phyloP scores from a whole-genome alignment of 2,329 filamentous ascomycete species.

The Cephalotrichum gorgonifer region DNA sequence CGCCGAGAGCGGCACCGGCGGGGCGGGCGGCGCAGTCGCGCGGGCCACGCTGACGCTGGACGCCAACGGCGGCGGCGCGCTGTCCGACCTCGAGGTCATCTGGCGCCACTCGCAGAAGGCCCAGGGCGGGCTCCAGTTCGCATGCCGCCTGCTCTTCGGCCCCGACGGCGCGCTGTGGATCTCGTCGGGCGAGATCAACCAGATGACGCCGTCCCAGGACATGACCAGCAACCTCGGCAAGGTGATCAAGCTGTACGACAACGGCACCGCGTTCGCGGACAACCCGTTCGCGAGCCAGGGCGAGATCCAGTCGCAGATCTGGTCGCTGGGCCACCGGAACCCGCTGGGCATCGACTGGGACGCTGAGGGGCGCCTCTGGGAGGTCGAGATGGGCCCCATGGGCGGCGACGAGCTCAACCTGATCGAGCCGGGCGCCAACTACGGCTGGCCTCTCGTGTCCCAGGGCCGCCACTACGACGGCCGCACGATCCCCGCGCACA shows the following conservation, averaged over 20 bases:
- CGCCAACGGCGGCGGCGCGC: slow-evolving; percentile 17
- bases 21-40: slow-evolving; percentile 18
- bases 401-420: slow-evolving; percentile 24
- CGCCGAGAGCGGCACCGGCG: slow-evolving; percentile 16
- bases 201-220: slow-evolving; percentile 18
- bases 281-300: slow-evolving; percentile 21
- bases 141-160: slow-evolving; percentile 19
- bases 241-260: slow-evolving; percentile 20
- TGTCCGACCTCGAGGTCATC: slow-evolving; percentile 18
- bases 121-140: slow-evolving; percentile 18
- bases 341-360: slow-evolving; percentile 22
- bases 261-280: slow-evolving; percentile 18
- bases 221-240: slow-evolving; percentile 23
- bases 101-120: slow-evolving; percentile 20
- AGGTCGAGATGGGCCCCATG: slow-evolving; percentile 23
- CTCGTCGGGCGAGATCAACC: slow-evolving; percentile 21
- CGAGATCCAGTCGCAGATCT: slow-evolving; percentile 17
- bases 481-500: slow-evolving; percentile 18
- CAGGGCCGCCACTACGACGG: slow-evolving; percentile 21
- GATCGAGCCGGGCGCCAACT: slow-evolving; percentile 21
- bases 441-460: slow-evolving; percentile 22
- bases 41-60: slow-evolving; percentile 19
- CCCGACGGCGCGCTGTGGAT: slow-evolving; percentile 18
- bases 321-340: slow-evolving; percentile 21
- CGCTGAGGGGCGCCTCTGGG: slow-evolving; percentile 21